phyloP scores from a whole-genome alignment of 2,329 filamentous ascomycete species.

The Diatrype stigma region DNA sequence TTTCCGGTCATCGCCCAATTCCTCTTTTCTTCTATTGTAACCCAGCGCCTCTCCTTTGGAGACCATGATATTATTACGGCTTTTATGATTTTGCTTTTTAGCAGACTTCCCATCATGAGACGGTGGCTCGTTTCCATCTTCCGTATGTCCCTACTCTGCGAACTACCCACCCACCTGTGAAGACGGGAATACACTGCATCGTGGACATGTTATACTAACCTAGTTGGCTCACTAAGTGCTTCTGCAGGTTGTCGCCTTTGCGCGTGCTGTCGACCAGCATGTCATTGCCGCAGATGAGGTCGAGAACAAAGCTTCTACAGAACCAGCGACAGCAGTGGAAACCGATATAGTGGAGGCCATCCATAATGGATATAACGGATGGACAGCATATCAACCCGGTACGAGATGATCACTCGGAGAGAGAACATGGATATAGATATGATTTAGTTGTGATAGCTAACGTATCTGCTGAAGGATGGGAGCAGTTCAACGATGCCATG shows the following conservation, averaged over 20 bases:
- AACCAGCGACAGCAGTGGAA: slow-evolving; percentile 17
- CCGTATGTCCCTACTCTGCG: slow-evolving; percentile 24
- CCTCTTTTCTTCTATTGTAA: no score
- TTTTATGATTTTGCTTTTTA: slow-evolving; percentile 24
- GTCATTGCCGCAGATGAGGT: slow-evolving; percentile 17
- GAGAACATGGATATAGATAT: no score
- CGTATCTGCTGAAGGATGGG: slow-evolving; percentile 38
- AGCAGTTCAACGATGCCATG: slow-evolving; percentile 50
- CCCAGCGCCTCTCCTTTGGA: slow-evolving; percentile 18
- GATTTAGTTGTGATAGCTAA: slow-evolving; percentile 13
- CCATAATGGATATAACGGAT: slow-evolving; percentile 21
- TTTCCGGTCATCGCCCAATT: no score
- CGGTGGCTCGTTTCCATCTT: slow-evolving; percentile 26
- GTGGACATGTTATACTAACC: slow-evolving; percentile 6
- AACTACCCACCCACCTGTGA: no score
- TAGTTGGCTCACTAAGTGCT: slow-evolving; percentile 19
- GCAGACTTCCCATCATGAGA: slow-evolving; percentile 27
- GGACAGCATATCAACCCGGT: slow-evolving; percentile 30
- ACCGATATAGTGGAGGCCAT: slow-evolving; percentile 21
- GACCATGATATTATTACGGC: slow-evolving; percentile 27
- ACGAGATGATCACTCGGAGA: slow-evolving; percentile 6
- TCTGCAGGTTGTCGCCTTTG: slow-evolving; percentile 23
- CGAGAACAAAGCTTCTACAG: slow-evolving; percentile 13
- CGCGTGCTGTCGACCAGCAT: slow-evolving; percentile 24
- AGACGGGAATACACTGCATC: background rate